Evolutionary conservation across 2,329 filamentous ascomycete species (phyloP).

Genomic region (Fusarium beomiforme): DNA sequence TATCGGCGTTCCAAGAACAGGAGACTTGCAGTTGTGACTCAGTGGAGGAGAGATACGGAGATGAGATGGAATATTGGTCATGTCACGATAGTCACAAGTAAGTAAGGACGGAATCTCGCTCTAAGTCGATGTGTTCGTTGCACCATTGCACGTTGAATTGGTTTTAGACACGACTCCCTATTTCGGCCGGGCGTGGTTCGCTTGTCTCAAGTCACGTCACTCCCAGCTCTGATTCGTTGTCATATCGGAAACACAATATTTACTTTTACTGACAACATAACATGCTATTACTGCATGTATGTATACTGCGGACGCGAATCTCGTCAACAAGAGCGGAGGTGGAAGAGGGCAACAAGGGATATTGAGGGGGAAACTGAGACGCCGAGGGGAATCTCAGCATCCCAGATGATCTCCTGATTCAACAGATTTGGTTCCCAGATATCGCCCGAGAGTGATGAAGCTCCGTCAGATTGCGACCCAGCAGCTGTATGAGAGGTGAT

Average conservation of each 20-base stretch:
- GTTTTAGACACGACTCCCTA: not conserved
- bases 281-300: not conserved
- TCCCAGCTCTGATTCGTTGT: conserved; percentile 9
- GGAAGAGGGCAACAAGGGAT: not conserved
- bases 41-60: conserved; percentile 14
- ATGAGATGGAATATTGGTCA: conserved; percentile 14
- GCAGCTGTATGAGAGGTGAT: conserved; percentile 32
- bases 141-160: conserved; percentile 11
- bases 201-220: conserved; percentile 24
- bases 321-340: conserved; percentile 6
- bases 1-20: conserved; percentile 16
- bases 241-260: conserved; percentile 26
- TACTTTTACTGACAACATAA: conserved; percentile 14
- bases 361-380: not conserved
- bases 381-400: conserved; percentile 1
- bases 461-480: conserved; percentile 19
- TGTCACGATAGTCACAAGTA: not conserved
- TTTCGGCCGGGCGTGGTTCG: not conserved
- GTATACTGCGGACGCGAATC: too few relatives aligned
- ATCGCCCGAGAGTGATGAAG: conserved; percentile 18
- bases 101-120: not conserved
- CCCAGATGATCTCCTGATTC: conserved; percentile 10
- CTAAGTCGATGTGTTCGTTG: not conserved
- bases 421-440: conserved; percentile 2
- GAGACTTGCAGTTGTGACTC: conserved; percentile 19